Conservation (phyloP, 116 monocot species). For the Papilionanthe hybrid region DNA sequence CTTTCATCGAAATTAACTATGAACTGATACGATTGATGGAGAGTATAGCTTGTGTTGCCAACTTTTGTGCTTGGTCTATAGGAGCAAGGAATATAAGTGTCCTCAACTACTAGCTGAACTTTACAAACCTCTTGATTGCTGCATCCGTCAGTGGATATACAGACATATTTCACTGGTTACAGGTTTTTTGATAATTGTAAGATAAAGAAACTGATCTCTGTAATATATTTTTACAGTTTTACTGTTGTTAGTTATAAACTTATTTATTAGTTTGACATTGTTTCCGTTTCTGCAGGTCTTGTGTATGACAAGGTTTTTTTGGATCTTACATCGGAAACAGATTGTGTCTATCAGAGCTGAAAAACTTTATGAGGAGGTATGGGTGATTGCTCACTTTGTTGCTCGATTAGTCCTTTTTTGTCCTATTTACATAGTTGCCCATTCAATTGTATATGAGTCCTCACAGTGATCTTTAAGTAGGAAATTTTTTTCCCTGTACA, state of each 20-base stretch:
- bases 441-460: not conserved
- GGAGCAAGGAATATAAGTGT: constrained; percentile 70
- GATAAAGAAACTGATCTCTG: not conserved
- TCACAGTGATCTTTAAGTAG: not conserved
- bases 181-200: constrained; percentile 40
- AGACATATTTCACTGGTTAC: constrained; percentile 32
- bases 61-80: constrained; percentile 18
- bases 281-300: constrained; percentile 32
- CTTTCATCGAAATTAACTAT: not conserved
- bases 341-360: constrained; percentile 54
- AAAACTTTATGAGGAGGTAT: constrained; percentile 77
- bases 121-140: constrained; percentile 49
- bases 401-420: not conserved
- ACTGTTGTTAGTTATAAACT: not conserved
- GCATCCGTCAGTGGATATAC: constrained; percentile 48
- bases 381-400: not conserved
- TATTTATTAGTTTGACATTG: constrained; percentile 7
- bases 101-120: constrained; percentile 53
- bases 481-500: not conserved
- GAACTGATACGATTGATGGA: not conserved
- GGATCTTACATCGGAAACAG: constrained; percentile 25
- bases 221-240: not conserved
- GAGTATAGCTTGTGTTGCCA: not conserved
- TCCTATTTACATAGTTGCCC: not conserved
- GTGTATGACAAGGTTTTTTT: constrained; percentile 25